These are phyloP conservation scores for Eleusine coracana DNA, from an alignment of 176 grass and related monocot species.

Conservation along the genomic window DNA sequence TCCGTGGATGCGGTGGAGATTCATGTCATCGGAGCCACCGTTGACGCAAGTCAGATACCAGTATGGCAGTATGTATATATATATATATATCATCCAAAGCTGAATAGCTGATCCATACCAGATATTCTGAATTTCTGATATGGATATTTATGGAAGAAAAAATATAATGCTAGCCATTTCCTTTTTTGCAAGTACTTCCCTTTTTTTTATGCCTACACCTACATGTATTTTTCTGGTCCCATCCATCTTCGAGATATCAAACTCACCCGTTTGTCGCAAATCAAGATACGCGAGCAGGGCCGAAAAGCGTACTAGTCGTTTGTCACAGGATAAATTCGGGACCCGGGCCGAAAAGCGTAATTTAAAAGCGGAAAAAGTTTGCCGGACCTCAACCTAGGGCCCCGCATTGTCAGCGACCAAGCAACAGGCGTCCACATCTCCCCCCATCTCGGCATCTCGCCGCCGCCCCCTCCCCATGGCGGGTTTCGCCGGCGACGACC, in stretches of 20 bases:
- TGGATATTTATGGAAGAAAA: too few relatives aligned
- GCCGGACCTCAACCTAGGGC: not conserved
- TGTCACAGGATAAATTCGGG: not conserved
- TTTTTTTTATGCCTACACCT: too few relatives aligned
- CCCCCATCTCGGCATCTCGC: too few relatives aligned
- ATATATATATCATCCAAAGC: not conserved
- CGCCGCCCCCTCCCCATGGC: constrained; percentile 37
- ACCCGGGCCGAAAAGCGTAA: not conserved
- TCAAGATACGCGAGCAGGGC: not conserved
- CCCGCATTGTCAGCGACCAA: not conserved
- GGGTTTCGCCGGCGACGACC: constrained; percentile 42
- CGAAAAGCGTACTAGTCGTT: not conserved
- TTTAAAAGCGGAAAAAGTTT: not conserved
- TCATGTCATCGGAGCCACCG: not conserved
- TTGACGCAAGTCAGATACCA: not conserved
- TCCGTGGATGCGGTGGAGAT: not conserved
- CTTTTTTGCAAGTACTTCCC: too few relatives aligned
- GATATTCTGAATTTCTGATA: not conserved
- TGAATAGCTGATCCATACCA: not conserved
- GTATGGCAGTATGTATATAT: too few relatives aligned
- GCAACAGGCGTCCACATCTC: not conserved
- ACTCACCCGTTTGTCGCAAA: too few relatives aligned
- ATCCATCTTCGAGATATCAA: too few relatives aligned
- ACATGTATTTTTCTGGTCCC: too few relatives aligned
- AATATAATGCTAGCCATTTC: too few relatives aligned